Conservation (phyloP, 1,139 yeast genomes). For the Suhomyces coccinellae region DNA sequence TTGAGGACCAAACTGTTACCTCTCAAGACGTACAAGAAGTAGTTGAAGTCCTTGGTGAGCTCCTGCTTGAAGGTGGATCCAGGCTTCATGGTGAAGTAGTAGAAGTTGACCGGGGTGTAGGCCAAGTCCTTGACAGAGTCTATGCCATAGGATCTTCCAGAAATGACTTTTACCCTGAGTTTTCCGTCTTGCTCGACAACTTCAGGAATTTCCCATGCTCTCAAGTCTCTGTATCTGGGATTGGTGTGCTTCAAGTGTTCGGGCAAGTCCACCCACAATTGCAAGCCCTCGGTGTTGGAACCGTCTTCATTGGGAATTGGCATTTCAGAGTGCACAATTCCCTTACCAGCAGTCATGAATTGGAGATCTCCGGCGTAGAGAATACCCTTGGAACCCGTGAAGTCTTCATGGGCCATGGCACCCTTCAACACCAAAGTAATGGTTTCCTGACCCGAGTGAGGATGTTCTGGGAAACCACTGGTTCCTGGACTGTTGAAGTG, state of each 20-base stretch:
- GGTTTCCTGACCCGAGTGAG: constrained; percentile 91
- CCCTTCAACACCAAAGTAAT: constrained; percentile 75
- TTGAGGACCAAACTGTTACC: constrained; percentile 58
- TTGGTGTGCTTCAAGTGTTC: constrained; percentile 61
- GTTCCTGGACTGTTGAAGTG: constrained; percentile 56
- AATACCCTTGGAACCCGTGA: constrained; percentile 80
- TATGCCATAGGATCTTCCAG: constrained; percentile 76
- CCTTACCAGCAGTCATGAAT: constrained; percentile 94
- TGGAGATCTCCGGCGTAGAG: constrained; percentile 85
- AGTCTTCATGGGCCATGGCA: constrained; percentile 86
- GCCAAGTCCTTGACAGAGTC: constrained; percentile 76
- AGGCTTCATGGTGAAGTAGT: constrained; percentile 65
- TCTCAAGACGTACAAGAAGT: constrained; percentile 66
- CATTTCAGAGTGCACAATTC: constrained; percentile 84
- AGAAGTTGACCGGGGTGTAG: constrained; percentile 79
- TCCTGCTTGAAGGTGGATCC: constrained; percentile 68
- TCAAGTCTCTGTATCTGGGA: constrained; percentile 82
- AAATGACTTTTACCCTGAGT: constrained; percentile 68
- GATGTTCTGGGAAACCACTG: constrained; percentile 84
- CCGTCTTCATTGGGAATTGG: constrained; percentile 68
- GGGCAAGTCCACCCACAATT: constrained; percentile 91
- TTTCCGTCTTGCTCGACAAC: constrained; percentile 65
- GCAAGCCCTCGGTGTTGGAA: constrained; percentile 66
- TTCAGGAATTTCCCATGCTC: constrained; percentile 67
- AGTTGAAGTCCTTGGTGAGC: constrained; percentile 64